These are phyloP conservation scores for Globisporangium rhizosaccharum DNA, from an alignment of 352 stramenopile species.

Conservation along the genomic window DNA sequence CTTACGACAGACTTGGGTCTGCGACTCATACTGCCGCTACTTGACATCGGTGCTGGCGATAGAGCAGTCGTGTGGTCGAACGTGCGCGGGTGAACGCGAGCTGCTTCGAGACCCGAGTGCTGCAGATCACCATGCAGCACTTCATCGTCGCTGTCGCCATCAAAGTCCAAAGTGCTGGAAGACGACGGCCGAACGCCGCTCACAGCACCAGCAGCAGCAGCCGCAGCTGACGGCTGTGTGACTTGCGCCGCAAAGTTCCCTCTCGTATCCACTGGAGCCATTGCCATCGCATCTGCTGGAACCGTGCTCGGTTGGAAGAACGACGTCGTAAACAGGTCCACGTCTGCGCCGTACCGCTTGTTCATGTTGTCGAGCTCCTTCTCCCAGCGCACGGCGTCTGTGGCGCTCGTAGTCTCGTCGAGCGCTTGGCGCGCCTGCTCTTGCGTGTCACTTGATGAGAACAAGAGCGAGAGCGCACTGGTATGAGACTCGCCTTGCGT, in stretches of 20 bases:
- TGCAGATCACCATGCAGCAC: background rate
- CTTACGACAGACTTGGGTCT: slow-evolving; percentile 1
- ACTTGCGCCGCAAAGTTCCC: background rate
- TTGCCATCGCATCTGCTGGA: background rate
- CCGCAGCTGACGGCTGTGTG: background rate
- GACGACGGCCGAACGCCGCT: too few relatives aligned
- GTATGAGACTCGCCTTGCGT: slow-evolving; percentile 1
- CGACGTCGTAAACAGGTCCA: slow-evolving; percentile 20
- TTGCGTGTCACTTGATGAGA: slow-evolving; percentile 43
- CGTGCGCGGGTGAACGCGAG: slow-evolving; percentile 3
- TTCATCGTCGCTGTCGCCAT: slow-evolving; percentile 4
- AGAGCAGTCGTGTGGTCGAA: background rate
- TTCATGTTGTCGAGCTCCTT: slow-evolving; percentile 50
- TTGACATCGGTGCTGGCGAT: slow-evolving; percentile 1
- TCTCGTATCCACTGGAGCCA: slow-evolving; percentile 1
- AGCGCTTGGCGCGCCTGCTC: slow-evolving; percentile 13
- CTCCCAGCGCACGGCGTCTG: slow-evolving; percentile 21
- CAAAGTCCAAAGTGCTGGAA: background rate
- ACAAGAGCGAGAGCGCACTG: slow-evolving; percentile 19
- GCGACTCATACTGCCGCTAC: slow-evolving; percentile 4
- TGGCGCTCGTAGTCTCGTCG: background rate
- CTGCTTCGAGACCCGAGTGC: slow-evolving; percentile 1
- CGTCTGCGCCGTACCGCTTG: slow-evolving; percentile 40
- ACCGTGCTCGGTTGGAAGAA: slow-evolving; percentile 17
- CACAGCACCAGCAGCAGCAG: too few relatives aligned